Conservation (phyloP, 495 filamentous ascomycete species). For the Hypomontagnella monticulosa region DNA sequence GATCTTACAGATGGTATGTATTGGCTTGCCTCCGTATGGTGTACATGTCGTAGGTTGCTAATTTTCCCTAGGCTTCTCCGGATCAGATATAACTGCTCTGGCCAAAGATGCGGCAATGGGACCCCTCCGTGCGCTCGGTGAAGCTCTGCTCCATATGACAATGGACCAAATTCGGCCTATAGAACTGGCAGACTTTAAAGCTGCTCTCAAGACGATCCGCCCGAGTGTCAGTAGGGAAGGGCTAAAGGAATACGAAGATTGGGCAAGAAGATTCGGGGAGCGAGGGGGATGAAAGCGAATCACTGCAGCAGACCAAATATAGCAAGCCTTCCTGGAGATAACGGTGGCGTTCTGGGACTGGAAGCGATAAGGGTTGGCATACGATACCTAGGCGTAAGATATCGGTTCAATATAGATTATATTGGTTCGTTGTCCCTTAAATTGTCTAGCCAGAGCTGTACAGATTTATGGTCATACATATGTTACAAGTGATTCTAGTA, state of each 20-base stretch:
- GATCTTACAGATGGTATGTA: conserved; percentile 82
- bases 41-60: conserved; percentile 1
- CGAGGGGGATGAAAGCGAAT: conserved; percentile 70
- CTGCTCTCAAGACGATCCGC: conserved; percentile 84
- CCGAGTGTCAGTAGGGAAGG: conserved; percentile 91
- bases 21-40: neutral
- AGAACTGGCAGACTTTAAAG: conserved; percentile 80
- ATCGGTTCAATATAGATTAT: conserved; percentile 29
- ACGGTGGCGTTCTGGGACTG: conserved; percentile 11
- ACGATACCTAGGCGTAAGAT: conserved; percentile 30
- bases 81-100: conserved; percentile 95
- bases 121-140: conserved; percentile 88
- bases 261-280: conserved; percentile 93
- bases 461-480: conserved; percentile 34
- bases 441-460: neutral
- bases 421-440: conserved; percentile 12
- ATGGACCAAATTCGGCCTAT: conserved; percentile 96
- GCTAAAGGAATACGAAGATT: conserved; percentile 88
- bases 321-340: neutral
- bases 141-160: conserved; percentile 86
- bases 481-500: conserved; percentile 35
- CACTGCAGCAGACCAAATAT: neutral
- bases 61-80: conserved; percentile 79
- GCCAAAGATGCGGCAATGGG: conserved; percentile 99
- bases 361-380: conserved; percentile 23